Base-by-base conservation (phyloP, 805 yeast genomes). In the Pichia sporocuriosa region DNA sequence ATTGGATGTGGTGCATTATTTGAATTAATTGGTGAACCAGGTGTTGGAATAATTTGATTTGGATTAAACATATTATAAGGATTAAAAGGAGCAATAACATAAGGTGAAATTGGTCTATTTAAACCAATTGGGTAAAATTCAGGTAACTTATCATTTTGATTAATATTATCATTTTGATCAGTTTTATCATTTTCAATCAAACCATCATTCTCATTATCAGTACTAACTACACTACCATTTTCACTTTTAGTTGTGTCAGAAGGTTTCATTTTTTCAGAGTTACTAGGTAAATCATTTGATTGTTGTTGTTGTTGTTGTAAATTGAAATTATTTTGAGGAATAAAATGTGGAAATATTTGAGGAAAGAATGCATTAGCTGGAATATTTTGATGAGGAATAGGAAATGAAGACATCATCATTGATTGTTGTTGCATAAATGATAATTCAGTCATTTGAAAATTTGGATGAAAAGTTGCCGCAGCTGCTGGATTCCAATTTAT, bases 401-500 rank as follows among this genome's bases (percentile, higher is more conserved):
- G 49, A 27, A 49, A 56, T 8, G 55, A 55, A 20, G 54, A 49
- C 42, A 51, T 46, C 42, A 45, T 37, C 36, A 44, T 40, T 21
- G 39, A 34, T 35, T 32, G 48, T 22, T 31, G 44, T 15, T 43
- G 47, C 46, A 48, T 43, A 22, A 44, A 47, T 23, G 40, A 24
- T 23, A 47, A 31, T 16, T 47, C 51, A 11, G 34, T 32, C 31
- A 40, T 20, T 15, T 43, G 42, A 16, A 37, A 40, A 15, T 38
- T 42, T 30, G 85, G 84, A 12, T 74, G 73, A 54, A 79, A 79
- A 1, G 81, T 63, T 9, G 77, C 61, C 4, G 83, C 79, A 16
- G 79, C 63, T 6, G 81, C 83, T 0, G 84, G 83, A 56, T 78
- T 77, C 85, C 85, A 80, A 50, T 77, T 74, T 51, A 65, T 72